Evolutionary conservation across 148 eudicot species (phyloP).

Genomic region (Nepenthes gracilis): DNA sequence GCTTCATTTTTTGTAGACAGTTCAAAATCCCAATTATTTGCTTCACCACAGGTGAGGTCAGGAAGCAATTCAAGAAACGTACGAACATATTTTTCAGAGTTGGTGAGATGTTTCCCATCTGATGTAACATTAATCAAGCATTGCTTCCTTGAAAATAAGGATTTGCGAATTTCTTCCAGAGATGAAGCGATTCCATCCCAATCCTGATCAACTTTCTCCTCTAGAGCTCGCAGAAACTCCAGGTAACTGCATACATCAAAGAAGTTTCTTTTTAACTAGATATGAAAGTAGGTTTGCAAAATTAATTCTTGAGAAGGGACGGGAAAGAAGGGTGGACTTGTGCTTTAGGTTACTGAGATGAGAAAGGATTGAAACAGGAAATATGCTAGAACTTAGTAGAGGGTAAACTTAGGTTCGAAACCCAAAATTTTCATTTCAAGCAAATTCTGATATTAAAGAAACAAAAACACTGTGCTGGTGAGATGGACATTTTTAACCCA

Average conservation of each 20-base stretch:
- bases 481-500: too few species aligned
- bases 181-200: slow-evolving; percentile 75
- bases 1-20: slow-evolving; percentile 79
- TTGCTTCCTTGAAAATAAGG: slow-evolving; percentile 57
- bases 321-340: too few species aligned
- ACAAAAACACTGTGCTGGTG: too few species aligned
- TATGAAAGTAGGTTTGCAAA: neutral
- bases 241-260: slow-evolving; percentile 46
- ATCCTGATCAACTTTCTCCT: slow-evolving; percentile 66
- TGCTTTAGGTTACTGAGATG: too few species aligned
- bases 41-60: slow-evolving; percentile 23
- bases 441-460: too few species aligned
- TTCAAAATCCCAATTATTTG: slow-evolving; percentile 57
- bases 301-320: too few species aligned
- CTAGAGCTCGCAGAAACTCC: slow-evolving; percentile 62
- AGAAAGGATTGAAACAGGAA: too few species aligned
- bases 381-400: too few species aligned
- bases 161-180: slow-evolving; percentile 84
- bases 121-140: slow-evolving; percentile 89
- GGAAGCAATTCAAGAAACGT: slow-evolving; percentile 88
- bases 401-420: neutral
- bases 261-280: neutral
- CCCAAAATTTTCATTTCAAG: neutral
- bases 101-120: slow-evolving; percentile 65
- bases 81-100: slow-evolving; percentile 55